These are phyloP conservation scores for Chalciporus chontae DNA, from an alignment of 768 basidiomycete species.

Conservation along the genomic window DNA sequence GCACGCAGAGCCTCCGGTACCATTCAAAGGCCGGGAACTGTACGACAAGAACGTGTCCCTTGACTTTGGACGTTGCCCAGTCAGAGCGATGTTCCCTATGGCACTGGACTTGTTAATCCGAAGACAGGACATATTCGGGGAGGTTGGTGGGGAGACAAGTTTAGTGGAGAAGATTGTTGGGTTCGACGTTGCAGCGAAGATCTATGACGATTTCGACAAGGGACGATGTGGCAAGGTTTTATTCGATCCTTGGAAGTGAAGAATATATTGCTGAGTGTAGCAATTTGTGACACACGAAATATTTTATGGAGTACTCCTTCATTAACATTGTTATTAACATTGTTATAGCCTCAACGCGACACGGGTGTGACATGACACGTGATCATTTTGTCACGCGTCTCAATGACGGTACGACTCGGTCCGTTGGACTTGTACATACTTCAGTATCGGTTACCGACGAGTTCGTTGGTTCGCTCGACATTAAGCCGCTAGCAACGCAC, in stretches of 20 bases:
- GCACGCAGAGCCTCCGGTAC: slow-evolving; percentile 51
- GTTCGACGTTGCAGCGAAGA: slow-evolving; percentile 52
- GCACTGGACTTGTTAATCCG: slow-evolving; percentile 68
- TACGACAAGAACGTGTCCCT: slow-evolving; percentile 80
- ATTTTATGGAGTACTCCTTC: too few relatives aligned
- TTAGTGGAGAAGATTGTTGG: slow-evolving; percentile 67
- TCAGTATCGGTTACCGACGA: slow-evolving; percentile 7
- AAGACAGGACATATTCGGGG: slow-evolving; percentile 71
- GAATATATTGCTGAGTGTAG: background rate
- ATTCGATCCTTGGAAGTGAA: slow-evolving; percentile 67
- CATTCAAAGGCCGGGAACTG: slow-evolving; percentile 51
- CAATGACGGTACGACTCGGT: too few relatives aligned
- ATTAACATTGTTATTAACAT: too few relatives aligned
- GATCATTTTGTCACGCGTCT: slow-evolving; percentile 16
- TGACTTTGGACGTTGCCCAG: slow-evolving; percentile 80
- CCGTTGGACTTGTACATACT: too few relatives aligned
- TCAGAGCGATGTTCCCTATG: slow-evolving; percentile 69
- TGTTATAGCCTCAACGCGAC: too few relatives aligned
- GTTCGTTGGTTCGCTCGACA: background rate
- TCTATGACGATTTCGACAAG: slow-evolving; percentile 68
- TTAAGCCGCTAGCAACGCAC: background rate
- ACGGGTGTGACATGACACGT: slow-evolving; percentile 23
- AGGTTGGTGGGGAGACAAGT: slow-evolving; percentile 57
- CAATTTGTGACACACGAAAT: too few relatives aligned
- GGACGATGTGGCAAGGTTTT: slow-evolving; percentile 72